A percentile compares a stretch with the other conserved stretches of the same genome.
Conservation (phyloP, 2,329 filamentous ascomycete genomes). For the Penicillium sp. region DNA sequence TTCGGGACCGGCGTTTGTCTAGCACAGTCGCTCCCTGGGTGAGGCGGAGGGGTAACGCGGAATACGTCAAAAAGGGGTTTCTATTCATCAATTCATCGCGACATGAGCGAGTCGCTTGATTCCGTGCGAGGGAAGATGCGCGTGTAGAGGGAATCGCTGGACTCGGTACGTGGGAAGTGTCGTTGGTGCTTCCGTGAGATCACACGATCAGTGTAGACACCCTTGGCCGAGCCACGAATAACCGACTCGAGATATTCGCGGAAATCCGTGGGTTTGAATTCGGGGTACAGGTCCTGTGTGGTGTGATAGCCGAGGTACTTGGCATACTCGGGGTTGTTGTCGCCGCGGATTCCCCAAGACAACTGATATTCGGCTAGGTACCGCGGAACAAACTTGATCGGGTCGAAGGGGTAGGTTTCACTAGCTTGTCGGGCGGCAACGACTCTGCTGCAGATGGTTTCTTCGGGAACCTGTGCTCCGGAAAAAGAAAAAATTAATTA, state of each 20-base stretch:
- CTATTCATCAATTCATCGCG: conserved; percentile 24
- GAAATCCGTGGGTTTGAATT: conserved; percentile 44
- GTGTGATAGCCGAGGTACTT: conserved; percentile 56
- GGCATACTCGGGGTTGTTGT: conserved; percentile 55
- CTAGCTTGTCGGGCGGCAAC: conserved; percentile 34
- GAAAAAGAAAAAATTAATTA: conserved; percentile 12
- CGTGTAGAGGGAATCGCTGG: conserved; percentile 37
- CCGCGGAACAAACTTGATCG: conserved; percentile 36
- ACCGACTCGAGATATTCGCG: conserved; percentile 42
- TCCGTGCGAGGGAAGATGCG: conserved; percentile 37
- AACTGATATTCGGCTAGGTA: conserved; percentile 46
- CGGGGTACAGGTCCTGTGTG: conserved; percentile 55
- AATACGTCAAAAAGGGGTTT: background rate
- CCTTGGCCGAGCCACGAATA: conserved; percentile 42
- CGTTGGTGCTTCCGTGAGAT: conserved; percentile 38
- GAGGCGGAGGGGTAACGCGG: conserved; percentile 4
- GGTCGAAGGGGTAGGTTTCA: conserved; percentile 39
- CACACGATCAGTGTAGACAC: conserved; percentile 36
- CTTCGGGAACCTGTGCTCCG: conserved; percentile 32
- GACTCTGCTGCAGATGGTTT: conserved; percentile 35
- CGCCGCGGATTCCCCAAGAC: conserved; percentile 50
- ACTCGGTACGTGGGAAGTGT: conserved; percentile 37
- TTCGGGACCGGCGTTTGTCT: conserved; percentile 9
- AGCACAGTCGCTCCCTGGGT: conserved; percentile 8
- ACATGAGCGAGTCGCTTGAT: conserved; percentile 39